These are phyloP conservation scores for Plasmopara halstedii DNA, from an alignment of 352 stramenopile species.

Conservation along the genomic window DNA sequence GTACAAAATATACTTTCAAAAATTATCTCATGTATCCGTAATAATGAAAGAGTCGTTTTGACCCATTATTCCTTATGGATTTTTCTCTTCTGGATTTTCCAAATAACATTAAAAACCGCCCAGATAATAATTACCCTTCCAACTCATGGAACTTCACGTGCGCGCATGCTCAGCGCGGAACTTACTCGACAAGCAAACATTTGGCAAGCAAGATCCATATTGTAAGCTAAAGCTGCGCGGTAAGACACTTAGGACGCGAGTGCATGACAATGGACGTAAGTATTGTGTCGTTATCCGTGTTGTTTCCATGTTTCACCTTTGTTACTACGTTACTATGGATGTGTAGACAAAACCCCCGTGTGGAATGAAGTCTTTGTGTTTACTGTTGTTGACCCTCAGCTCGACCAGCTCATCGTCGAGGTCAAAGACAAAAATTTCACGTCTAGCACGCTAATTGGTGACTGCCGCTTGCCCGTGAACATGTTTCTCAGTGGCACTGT, in stretches of 20 bases:
- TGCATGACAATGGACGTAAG: constrained; percentile 79
- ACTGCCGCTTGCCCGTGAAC: constrained; percentile 57
- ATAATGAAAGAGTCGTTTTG: too few species aligned
- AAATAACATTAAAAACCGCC: too few species aligned
- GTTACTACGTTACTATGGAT: not conserved
- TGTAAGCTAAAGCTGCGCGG: constrained; percentile 61
- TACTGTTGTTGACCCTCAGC: constrained; percentile 56
- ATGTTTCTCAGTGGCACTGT: constrained; percentile 64
- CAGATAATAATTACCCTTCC: too few species aligned
- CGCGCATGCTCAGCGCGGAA: constrained; percentile 72
- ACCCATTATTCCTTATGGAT: too few species aligned
- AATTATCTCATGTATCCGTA: too few species aligned
- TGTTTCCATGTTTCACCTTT: not conserved
- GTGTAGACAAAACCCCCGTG: constrained; percentile 52
- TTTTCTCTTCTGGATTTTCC: too few species aligned
- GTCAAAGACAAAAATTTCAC: constrained; percentile 86
- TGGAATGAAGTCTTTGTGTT: constrained; percentile 85
- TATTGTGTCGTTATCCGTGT: not conserved
- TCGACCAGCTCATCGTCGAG: constrained; percentile 64
- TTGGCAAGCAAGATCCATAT: constrained; percentile 79
- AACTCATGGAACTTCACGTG: constrained; percentile 80
- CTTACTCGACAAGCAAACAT: constrained; percentile 77
- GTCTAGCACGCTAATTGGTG: constrained; percentile 64
- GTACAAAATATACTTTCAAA: too few species aligned
- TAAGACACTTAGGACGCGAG: constrained; percentile 63